phyloP scores from a whole-genome alignment of 306 rosid species.

The Casuarina equisetifolia region DNA sequence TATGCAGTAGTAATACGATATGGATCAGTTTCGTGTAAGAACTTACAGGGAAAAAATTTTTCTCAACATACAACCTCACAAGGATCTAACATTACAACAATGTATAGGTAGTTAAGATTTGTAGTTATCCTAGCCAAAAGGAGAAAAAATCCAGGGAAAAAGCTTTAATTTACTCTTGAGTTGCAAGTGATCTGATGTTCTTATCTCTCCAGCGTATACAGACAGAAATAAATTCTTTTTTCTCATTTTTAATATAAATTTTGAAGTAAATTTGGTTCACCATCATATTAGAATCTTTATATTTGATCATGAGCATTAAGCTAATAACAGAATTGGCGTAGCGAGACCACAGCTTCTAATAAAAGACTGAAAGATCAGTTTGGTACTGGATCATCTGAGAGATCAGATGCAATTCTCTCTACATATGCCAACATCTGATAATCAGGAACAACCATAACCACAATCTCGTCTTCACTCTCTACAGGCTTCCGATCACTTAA shows the following conservation, averaged over 20 bases:
- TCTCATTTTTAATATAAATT: not conserved
- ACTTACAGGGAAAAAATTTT: not conserved
- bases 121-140: not conserved
- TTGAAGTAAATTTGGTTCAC: not conserved
- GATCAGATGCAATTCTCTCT: constrained; percentile 76
- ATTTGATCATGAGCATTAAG: constrained; percentile 17
- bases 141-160: not conserved
- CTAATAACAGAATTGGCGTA: constrained; percentile 11
- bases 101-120: not conserved
- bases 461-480: constrained; percentile 77
- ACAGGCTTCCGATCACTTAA: constrained; percentile 90
- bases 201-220: not conserved
- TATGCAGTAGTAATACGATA: not conserved
- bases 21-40: not conserved
- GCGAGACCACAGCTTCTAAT: not conserved
- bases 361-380: constrained; percentile 26
- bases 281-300: constrained; percentile 4
- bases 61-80: not conserved
- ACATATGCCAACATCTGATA: constrained; percentile 93
- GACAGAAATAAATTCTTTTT: not conserved
- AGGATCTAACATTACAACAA: not conserved
- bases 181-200: not conserved
- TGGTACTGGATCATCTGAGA: constrained; percentile 79
- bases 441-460: constrained; percentile 95
- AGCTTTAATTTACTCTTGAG: not conserved